Evolutionary conservation across 1,284 basidiomycete genomes (phyloP).

Genomic region (Ceratobasidium theobromae): DNA sequence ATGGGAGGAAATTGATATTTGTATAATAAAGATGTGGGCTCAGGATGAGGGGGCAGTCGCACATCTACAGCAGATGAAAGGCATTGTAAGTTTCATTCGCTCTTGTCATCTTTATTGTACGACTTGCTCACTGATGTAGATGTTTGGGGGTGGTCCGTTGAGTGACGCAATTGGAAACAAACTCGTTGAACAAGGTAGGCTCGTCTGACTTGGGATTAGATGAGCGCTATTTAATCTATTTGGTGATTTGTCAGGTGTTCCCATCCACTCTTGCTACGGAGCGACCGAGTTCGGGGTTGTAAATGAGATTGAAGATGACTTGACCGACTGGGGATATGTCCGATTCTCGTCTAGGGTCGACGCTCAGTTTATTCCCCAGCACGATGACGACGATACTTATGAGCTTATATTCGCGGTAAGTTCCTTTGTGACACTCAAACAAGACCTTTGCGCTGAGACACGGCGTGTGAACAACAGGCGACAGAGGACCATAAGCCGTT

Average conservation of each 20-base stretch:
- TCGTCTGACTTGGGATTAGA: neutral
- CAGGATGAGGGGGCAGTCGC: constrained; percentile 26
- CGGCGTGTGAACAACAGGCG: neutral
- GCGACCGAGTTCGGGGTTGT: constrained; percentile 11
- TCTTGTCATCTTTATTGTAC: neutral
- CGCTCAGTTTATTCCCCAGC: neutral
- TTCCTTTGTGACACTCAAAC: neutral
- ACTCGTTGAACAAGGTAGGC: constrained; percentile 7
- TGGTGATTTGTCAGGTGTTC: neutral
- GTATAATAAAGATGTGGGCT: constrained; percentile 28
- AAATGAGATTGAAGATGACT: neutral
- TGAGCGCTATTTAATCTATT: neutral
- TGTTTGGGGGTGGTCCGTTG: constrained; percentile 13
- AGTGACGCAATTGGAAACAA: constrained; percentile 4
- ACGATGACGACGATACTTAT: constrained; percentile 1
- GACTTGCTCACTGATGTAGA: neutral
- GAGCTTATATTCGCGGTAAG: constrained; percentile 23
- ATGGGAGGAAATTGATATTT: neutral
- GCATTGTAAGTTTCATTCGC: constrained; percentile 24
- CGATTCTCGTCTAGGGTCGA: constrained; percentile 3
- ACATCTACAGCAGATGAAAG: constrained; percentile 18
- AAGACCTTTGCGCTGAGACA: neutral
- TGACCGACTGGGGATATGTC: constrained; percentile 30
- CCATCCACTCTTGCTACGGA: neutral
- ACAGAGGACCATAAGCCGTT: constrained; percentile 10